These are phyloP conservation scores for Fusarium sp. DNA, from an alignment of 2,329 filamentous ascomycete genomes.

Conservation along the genomic window DNA sequence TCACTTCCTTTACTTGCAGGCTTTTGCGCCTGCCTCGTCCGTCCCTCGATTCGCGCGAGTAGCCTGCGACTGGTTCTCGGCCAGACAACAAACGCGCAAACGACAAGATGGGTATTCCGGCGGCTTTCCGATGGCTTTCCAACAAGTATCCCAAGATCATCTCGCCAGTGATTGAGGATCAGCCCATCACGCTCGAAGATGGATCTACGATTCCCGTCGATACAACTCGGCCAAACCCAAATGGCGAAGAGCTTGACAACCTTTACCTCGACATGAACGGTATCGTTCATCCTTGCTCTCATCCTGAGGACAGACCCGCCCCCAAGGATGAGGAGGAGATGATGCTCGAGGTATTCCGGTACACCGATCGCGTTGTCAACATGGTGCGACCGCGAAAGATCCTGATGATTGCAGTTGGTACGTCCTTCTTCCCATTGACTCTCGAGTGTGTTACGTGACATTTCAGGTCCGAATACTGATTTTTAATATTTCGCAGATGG, in stretches of 20 bases:
- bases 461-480: conserved; percentile 43
- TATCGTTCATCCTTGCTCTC: conserved; percentile 98
- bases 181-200: conserved; percentile 82
- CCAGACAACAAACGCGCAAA: not conserved
- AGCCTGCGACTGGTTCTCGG: conserved; percentile 13
- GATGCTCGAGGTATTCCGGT: conserved; percentile 98
- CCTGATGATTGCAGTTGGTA: conserved; percentile 96
- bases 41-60: conserved; percentile 11
- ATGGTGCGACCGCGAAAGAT: conserved; percentile 98
- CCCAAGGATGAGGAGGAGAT: conserved; percentile 97
- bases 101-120: conserved; percentile 86
- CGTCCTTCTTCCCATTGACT: conserved; percentile 46
- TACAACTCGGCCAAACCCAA: conserved; percentile 86
- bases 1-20: not conserved
- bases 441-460: not conserved
- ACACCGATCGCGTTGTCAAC: conserved; percentile 98
- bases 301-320: conserved; percentile 92
- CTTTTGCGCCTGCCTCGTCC: conserved; percentile 9
- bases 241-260: conserved; percentile 98
- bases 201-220: conserved; percentile 88
- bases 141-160: conserved; percentile 99
- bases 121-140: conserved; percentile 95
- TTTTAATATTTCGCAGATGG: conserved; percentile 72
- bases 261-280: conserved; percentile 99
- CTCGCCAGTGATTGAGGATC: conserved; percentile 88